Percentiles rank a stretch among this genome's conserved stretches.
Conservation (phyloP, 345 rosid species). For the Mercurialis annua region DNA sequence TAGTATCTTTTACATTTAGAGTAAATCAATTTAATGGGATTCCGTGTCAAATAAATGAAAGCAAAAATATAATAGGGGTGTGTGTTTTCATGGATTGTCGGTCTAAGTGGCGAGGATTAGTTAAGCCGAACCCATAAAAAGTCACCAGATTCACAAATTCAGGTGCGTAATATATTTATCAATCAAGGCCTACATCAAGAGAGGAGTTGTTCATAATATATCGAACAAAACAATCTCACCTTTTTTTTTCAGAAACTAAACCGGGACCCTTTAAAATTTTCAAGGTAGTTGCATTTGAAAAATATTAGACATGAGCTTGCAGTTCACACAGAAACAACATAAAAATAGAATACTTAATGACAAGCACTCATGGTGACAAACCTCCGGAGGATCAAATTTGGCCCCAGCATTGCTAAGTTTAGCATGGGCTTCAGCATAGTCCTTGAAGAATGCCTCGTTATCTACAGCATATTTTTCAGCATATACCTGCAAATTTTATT, state of each 20-base stretch:
- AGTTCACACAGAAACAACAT: background rate
- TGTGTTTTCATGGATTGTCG: background rate
- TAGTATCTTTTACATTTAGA: background rate
- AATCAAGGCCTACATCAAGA: background rate
- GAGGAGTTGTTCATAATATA: background rate
- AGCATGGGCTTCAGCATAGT: constrained; percentile 96
- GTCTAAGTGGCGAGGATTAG: background rate
- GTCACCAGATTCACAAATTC: background rate
- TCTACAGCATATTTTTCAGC: constrained; percentile 91
- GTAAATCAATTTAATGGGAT: constrained; percentile 4
- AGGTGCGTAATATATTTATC: background rate
- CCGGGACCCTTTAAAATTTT: constrained; percentile 4
- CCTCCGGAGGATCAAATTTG: constrained; percentile 96
- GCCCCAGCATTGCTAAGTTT: constrained; percentile 92
- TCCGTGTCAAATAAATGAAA: background rate
- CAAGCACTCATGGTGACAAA: constrained; percentile 25
- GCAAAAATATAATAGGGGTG: background rate
- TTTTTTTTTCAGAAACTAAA: background rate
- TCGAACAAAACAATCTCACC: background rate
- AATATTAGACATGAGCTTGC: too few species aligned
- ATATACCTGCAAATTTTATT: constrained; percentile 49
- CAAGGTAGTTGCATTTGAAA: background rate
- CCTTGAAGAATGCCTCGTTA: constrained; percentile 76
- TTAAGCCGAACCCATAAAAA: background rate
- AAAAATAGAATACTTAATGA: background rate